A percentile compares a stretch with the other conserved stretches of the same genome.
phyloP scores from a whole-genome alignment of 176 grass and related monocot genomes.

The Oryza brachyantha region DNA sequence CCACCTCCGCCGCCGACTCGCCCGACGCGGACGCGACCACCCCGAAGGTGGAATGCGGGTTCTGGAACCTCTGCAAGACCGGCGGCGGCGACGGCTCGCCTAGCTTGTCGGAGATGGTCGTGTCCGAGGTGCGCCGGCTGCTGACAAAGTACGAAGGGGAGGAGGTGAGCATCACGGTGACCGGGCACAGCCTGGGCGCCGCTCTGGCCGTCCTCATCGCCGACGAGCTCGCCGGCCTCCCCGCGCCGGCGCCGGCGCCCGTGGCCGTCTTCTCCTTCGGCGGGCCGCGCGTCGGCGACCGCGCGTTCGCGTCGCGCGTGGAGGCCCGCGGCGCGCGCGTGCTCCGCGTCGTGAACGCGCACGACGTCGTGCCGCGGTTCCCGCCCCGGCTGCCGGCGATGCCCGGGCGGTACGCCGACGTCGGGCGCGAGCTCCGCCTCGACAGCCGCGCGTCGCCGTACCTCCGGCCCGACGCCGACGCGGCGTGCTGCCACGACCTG shows the following conservation, averaged over 20 bases:
- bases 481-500: slow-evolving; percentile 63
- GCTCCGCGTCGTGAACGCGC: slow-evolving; percentile 62
- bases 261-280: slow-evolving; percentile 67
- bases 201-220: slow-evolving; percentile 58
- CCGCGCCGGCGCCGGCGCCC: neutral
- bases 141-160: slow-evolving; percentile 38
- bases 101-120: slow-evolving; percentile 52
- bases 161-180: slow-evolving; percentile 61
- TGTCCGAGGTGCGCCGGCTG: slow-evolving; percentile 37
- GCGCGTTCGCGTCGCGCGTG: slow-evolving; percentile 42
- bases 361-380: slow-evolving; percentile 57
- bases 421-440: slow-evolving; percentile 51
- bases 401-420: slow-evolving; percentile 36
- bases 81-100: neutral
- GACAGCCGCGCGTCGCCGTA: slow-evolving; percentile 66
- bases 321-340: slow-evolving; percentile 48
- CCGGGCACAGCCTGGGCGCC: slow-evolving; percentile 59
- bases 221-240: slow-evolving; percentile 37
- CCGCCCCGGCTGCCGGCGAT: slow-evolving; percentile 10
- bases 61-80: slow-evolving; percentile 58
- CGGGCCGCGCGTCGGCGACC: slow-evolving; percentile 50
- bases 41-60: slow-evolving; percentile 64
- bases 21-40: neutral
- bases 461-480: slow-evolving; percentile 54
- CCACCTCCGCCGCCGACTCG: neutral